These are phyloP conservation scores for Forsythia viridissima DNA, from an alignment of 257 asterid genomes.

Conservation along the genomic window DNA sequence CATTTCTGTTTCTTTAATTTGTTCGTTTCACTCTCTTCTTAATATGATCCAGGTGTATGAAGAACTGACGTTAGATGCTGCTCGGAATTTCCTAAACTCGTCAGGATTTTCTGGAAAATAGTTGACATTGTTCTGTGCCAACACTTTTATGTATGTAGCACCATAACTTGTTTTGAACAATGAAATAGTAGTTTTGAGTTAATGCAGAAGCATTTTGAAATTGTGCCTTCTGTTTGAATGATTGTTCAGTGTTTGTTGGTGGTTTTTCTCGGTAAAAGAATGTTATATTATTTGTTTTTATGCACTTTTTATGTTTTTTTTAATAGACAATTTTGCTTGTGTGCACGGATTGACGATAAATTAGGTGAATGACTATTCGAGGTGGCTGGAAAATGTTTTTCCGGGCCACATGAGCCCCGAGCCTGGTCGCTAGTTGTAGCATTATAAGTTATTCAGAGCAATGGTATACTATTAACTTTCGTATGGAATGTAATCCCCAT, in stretches of 20 bases:
- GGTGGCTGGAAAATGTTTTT: no score
- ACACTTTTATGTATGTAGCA: not conserved
- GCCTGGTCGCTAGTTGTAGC: no score
- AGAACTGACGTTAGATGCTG: constrained; percentile 64
- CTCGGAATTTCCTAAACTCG: constrained; percentile 46
- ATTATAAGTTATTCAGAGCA: no score
- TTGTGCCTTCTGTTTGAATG: not conserved
- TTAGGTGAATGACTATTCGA: no score
- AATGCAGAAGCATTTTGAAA: not conserved
- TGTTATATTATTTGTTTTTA: not conserved
- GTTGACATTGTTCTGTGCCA: not conserved
- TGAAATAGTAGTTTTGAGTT: not conserved
- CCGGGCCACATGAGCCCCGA: no score
- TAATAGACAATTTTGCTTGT: not conserved
- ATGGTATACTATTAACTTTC: no score
- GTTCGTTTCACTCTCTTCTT: not conserved
- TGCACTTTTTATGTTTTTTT: not conserved
- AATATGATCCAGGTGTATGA: constrained; percentile 58
- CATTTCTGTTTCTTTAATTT: not conserved
- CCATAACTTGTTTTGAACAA: not conserved
- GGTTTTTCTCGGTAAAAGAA: not conserved
- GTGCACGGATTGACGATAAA: no score
- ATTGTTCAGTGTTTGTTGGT: not conserved
- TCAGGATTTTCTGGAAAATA: constrained; percentile 14
- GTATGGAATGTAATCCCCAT: no score